Base-by-base conservation (phyloP, 1,139 yeast species). In the Wickerhamomyces sp. region DNA sequence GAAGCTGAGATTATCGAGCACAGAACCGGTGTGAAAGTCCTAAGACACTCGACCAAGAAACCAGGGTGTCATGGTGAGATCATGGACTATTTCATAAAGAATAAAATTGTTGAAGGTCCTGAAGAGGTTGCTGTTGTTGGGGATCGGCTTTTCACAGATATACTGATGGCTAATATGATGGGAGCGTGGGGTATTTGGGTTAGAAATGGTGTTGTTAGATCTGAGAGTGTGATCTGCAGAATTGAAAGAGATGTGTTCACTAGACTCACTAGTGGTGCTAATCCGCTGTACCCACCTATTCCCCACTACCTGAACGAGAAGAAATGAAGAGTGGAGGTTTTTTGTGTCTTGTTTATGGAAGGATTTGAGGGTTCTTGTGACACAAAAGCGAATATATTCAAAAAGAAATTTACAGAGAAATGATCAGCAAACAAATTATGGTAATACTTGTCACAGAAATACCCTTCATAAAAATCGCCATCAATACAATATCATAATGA, bases 81-180 rank as follows among this genome's bases (percentile, higher is more conserved):
- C 16, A 57, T 78, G 59, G 68, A 66, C 1, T 75, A 81, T 48
- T 81, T 87, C 52, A 54, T 53, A 13, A 38, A 59, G 16, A 63
- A 68, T 23, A 72, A 72, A 2, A 64, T 81, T 7, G 66, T 68
- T 3, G 44, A 59, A 2, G 55, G 64, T 7, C 74, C 93, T 0
- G 55, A 67, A 14, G 85, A 89, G 47, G 77, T 91, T 16, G 87
- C 88, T 1, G 80, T 91, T 5, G 75, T 91, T 15, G 98, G 98
- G 1, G 98, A 91, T 51, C 62, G 98, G 25, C 67, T 91, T 26
- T 78, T 88, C 59, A 91, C 98, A 0, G 98, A 91, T 57, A 74
- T 91, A 41, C 62, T 89, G 36, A 85, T 91, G 96, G 96, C 96
- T 15, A 89, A 89, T 50, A 69, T 80, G 69, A 87, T 89, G 95